These are phyloP conservation scores for Boletus tomentosulus DNA, from an alignment of 768 basidiomycete genomes.

Conservation along the genomic window DNA sequence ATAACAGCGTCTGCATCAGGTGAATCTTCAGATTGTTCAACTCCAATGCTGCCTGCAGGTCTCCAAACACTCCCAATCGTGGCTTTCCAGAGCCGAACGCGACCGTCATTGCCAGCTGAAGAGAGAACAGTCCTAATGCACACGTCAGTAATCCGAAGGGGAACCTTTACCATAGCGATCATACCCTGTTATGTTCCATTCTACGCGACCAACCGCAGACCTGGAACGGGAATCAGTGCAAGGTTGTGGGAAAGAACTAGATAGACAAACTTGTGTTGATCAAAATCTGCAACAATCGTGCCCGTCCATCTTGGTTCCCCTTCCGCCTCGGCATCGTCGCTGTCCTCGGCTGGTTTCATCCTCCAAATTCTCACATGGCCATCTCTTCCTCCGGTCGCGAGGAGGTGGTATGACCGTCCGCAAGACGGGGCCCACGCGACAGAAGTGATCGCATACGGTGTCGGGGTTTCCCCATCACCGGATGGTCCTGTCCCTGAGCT, in stretches of 20 bases:
- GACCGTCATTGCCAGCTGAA: slow-evolving; percentile 79
- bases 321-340: slow-evolving; percentile 41
- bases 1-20: slow-evolving; percentile 41
- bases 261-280: slow-evolving; percentile 65
- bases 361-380: slow-evolving; percentile 90
- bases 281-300: slow-evolving; percentile 78
- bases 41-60: slow-evolving; percentile 74
- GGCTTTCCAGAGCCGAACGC: slow-evolving; percentile 82
- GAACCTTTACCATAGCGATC: background rate
- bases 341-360: slow-evolving; percentile 56
- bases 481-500: slow-evolving; percentile 17
- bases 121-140: slow-evolving; percentile 70
- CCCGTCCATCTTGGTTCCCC: slow-evolving; percentile 61
- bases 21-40: slow-evolving; percentile 65
- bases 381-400: slow-evolving; percentile 87
- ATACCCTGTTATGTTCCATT: slow-evolving; percentile 92
- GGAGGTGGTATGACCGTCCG: slow-evolving; percentile 89
- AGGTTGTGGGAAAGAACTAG: background rate
- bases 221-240: slow-evolving; percentile 33
- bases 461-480: slow-evolving; percentile 34
- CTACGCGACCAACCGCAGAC: slow-evolving; percentile 77
- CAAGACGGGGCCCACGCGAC: slow-evolving; percentile 94
- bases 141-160: background rate
- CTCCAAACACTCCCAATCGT: slow-evolving; percentile 82
- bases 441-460: slow-evolving; percentile 66